Base-by-base conservation (phyloP, 2,329 filamentous ascomycete species). In the Sordariomycetes sp. region DNA sequence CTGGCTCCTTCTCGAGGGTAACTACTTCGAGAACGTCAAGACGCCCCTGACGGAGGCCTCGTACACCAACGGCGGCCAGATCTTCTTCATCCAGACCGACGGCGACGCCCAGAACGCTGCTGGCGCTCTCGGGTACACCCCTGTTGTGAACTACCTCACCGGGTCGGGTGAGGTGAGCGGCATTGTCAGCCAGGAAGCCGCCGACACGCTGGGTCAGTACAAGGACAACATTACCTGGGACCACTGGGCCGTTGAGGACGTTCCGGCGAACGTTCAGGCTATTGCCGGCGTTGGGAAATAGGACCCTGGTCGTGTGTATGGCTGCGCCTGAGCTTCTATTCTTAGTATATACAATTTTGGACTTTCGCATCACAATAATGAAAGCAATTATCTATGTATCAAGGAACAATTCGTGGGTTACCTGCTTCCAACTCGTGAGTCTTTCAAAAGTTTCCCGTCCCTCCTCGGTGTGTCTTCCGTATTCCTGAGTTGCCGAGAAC, bases 1-100 rank as follows among this genome's bases (percentile, higher is more conserved):
- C 54, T 65, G 65, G 20, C 66, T 68, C 8, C 61, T 74, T 8
- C 64, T 75, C 28, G 74, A 76, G 62, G 75, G 74, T 35, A 76
- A 76, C 64, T 68, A 69, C 57, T 76, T 76, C 62, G 64, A 69
- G 50, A 63, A 68, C 12, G 71, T 75, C 54, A 66, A 67, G 10
- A 71, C 68, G 12, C 71, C 72, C 17, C 61, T 70, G 22, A 73
- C 71, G 0, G 58, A 64, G 0, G 67, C 70, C 0, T 58, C 64
- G 0, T 68, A 67, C 45, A 63, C 61, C 8, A 61, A 64, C 35
- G 57, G 55, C 20, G 64, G 62, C 51, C 55, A 59, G 12, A 53
- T 64, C 22, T 65, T 65, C 57, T 59, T 63, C 8, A 62, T 66
- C 42, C 60, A 62, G 39, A 65, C 62, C 5, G 63, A 65, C 1